Base-by-base conservation (phyloP, 1,284 basidiomycete genomes). In the Trichosporon inkin region DNA sequence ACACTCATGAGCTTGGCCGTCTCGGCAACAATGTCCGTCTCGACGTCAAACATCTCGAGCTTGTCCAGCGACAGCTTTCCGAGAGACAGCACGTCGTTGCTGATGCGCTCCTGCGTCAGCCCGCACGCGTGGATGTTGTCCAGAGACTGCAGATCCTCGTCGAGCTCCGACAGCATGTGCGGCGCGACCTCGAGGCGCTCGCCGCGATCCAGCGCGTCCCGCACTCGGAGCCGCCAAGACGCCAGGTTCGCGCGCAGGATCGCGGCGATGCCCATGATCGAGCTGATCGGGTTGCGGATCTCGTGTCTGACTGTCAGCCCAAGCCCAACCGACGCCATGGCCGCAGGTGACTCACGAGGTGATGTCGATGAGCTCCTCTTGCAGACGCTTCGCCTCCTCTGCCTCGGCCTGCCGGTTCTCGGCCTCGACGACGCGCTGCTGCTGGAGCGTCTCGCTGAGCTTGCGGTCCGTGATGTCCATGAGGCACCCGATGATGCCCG, bases 21-120 rank as follows among this genome's bases (percentile, higher is more conserved):
- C 53, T 79, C 76, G 14, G 66, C 58, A 13, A 59, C 54, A 16
- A 79, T 62, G 35, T 78, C 68, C 24, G 71, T 76, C 49, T 78
- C 78, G 59, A 76, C 72, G 44, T 73, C 70, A 52, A 68, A 72
- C 60, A 75, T 71, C 60, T 73, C 66, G 10, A 76, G 65, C 65
- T 70, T 71, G 60, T 76, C 72, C 13, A 80, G 72, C 61, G 80
- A 79, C 44, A 81, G 76, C 35, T 78, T 67, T 10, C 78, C 79
- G 13, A 81, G 64, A 8, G 79, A 79, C 16, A 80, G 68, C 7
- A 80, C 76, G 58, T 81, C 80, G 57, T 80, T 79, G 37, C 74
- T 74, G 53, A 81, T 80, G 36, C 78, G 69, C 61, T 79, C 78
- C 67, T 81, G 79, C 13, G 77, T 68, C 20, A 79, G 63, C 32